Evolutionary conservation across 345 rosid genomes (phyloP).

Genomic region (Populus deltoides): DNA sequence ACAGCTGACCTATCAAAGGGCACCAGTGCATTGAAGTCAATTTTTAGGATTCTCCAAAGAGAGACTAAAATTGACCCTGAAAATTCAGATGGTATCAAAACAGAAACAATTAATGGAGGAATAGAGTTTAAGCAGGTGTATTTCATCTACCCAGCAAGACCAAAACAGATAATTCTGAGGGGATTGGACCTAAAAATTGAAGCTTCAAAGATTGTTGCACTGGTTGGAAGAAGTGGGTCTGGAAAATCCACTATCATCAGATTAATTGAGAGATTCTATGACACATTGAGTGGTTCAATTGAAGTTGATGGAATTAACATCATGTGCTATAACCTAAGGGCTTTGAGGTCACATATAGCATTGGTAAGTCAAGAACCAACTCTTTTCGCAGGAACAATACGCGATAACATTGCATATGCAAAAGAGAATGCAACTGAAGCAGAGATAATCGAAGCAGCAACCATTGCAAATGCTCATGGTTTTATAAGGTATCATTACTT

Average conservation of each 20-base stretch:
- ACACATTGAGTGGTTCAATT: constrained; percentile 2
- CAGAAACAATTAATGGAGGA: constrained; percentile 20
- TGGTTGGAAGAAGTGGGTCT: constrained; percentile 17
- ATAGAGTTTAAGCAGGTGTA: constrained; percentile 30
- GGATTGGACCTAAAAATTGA: constrained; percentile 26
- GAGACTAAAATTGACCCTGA: constrained; percentile 30
- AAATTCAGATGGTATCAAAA: constrained; percentile 17
- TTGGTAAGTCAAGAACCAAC: constrained; percentile 35
- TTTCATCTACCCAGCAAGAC: constrained; percentile 36
- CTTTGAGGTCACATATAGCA: constrained; percentile 8
- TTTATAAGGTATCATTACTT: constrained; percentile 14
- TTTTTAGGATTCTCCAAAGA: constrained; percentile 25
- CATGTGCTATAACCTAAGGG: neutral
- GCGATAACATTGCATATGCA: constrained; percentile 27
- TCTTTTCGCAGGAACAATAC: constrained; percentile 28
- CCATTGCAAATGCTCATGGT: constrained; percentile 34
- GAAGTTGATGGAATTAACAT: constrained; percentile 12
- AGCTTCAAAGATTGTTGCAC: constrained; percentile 27
- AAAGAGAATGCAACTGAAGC: constrained; percentile 30
- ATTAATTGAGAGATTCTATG: neutral
- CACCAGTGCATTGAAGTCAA: constrained; percentile 20
- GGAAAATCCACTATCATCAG: constrained; percentile 17
- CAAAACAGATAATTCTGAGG: constrained; percentile 28
- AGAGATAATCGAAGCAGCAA: constrained; percentile 25
- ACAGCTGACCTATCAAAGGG: constrained; percentile 34